Percentiles rank a stretch among this genome's conserved stretches.
Conservation (phyloP, 75 land plant species). For the Cunninghamia lanceolata region DNA sequence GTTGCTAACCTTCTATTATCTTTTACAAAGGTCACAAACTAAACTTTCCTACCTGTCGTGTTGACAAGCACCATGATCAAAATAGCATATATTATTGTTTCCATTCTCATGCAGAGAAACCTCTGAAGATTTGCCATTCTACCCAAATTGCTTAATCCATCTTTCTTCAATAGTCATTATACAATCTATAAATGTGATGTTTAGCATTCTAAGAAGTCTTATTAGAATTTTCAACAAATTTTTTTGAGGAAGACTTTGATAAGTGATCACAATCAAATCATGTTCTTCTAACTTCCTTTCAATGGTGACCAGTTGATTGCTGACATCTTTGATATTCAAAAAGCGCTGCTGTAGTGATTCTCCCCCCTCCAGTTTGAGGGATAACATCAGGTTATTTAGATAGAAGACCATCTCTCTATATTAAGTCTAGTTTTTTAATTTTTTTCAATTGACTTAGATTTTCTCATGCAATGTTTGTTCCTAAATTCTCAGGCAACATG, state of each 20-base stretch:
- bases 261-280: not conserved
- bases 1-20: not conserved
- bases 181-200: not conserved
- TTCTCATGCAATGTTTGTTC: not conserved
- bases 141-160: not conserved
- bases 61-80: not conserved
- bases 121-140: not conserved
- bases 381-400: not conserved
- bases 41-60: not conserved
- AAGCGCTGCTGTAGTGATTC: not conserved
- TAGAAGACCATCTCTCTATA: not conserved
- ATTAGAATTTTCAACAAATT: not conserved
- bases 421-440: not conserved
- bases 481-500: not conserved
- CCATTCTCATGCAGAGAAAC: too few relatives aligned
- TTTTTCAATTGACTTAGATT: too few relatives aligned
- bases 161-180: not conserved
- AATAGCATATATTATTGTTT: not conserved
- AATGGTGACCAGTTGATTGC: not conserved
- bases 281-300: not conserved
- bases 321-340: not conserved
- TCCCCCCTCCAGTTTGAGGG: not conserved
- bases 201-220: not conserved
- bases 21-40: not conserved
- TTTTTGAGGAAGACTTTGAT: not conserved